These are phyloP conservation scores for Suillus ampliporus DNA, from an alignment of 768 basidiomycete genomes.

Conservation along the genomic window DNA sequence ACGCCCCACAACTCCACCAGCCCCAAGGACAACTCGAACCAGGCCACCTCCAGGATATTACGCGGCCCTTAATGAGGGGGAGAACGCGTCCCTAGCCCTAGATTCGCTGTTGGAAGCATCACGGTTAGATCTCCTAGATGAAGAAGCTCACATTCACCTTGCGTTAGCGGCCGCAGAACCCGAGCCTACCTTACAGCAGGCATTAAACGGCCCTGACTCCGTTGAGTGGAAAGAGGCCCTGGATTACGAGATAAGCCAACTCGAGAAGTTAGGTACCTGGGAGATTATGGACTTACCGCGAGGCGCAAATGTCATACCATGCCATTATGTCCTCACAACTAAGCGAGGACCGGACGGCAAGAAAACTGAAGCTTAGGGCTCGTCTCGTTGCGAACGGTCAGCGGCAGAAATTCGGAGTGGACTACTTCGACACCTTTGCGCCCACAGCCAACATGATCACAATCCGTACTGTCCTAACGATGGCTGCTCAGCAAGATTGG, in stretches of 20 bases:
- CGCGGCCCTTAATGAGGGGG: background rate
- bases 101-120: background rate
- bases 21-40: too few species aligned
- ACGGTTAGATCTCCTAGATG: background rate
- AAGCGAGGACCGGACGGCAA: background rate
- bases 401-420: background rate
- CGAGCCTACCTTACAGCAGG: conserved; percentile 6
- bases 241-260: conserved; percentile 18
- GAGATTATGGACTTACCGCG: conserved; percentile 28
- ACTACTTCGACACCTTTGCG: conserved; percentile 29
- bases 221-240: conserved; percentile 11
- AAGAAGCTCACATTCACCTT: background rate
- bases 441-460: conserved; percentile 12
- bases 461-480: conserved; percentile 10
- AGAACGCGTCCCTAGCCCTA: background rate
- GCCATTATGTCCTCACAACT: conserved; percentile 4
- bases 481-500: conserved; percentile 14
- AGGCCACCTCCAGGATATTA: background rate
- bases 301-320: conserved; percentile 33
- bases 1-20: too few species aligned
- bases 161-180: background rate
- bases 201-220: background rate
- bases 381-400: conserved; percentile 2
- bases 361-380: background rate
- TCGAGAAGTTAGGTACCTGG: conserved; percentile 33